Evolutionary conservation across 768 basidiomycete species (phyloP).

Genomic region (Russula griseocarnosa): DNA sequence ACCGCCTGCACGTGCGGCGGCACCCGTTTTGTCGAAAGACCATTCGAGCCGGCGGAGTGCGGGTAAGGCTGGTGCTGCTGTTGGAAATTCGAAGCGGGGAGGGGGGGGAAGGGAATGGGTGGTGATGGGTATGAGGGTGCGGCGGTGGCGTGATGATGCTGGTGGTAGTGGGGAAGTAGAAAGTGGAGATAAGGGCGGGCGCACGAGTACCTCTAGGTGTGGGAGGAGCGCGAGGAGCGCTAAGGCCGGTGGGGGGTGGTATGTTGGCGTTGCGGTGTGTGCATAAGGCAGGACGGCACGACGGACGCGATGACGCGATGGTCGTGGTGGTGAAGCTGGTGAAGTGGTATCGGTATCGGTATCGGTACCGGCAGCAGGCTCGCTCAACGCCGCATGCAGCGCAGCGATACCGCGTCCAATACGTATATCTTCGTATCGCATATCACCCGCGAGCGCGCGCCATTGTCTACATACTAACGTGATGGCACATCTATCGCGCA

Average conservation of each 20-base stretch:
- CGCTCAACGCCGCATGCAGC: constrained; percentile 4
- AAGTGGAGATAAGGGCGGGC: constrained; percentile 4
- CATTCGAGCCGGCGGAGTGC: constrained; percentile 25
- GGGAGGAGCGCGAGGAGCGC: constrained; percentile 18
- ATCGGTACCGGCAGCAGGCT: too few relatives aligned
- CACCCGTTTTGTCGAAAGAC: constrained; percentile 15
- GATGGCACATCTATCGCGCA: constrained; percentile 19
- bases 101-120: background rate
- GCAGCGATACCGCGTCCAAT: constrained; percentile 17
- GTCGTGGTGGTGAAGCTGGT: too few relatives aligned
- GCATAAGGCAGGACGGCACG: constrained; percentile 26
- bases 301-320: constrained; percentile 15
- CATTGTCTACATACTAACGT: constrained; percentile 24
- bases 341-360: too few relatives aligned
- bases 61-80: background rate
- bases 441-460: constrained; percentile 14
- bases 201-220: constrained; percentile 26
- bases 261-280: constrained; percentile 14
- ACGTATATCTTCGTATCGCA: constrained; percentile 28
- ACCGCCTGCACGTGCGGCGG: constrained; percentile 22
- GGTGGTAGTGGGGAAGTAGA: background rate
- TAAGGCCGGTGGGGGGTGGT: constrained; percentile 9
- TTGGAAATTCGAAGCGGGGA: constrained; percentile 17
- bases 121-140: background rate
- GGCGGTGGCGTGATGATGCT: too few relatives aligned